These are phyloP conservation scores for Diaporthe helianthi DNA, from an alignment of 2,329 filamentous ascomycete genomes.

Conservation along the genomic window DNA sequence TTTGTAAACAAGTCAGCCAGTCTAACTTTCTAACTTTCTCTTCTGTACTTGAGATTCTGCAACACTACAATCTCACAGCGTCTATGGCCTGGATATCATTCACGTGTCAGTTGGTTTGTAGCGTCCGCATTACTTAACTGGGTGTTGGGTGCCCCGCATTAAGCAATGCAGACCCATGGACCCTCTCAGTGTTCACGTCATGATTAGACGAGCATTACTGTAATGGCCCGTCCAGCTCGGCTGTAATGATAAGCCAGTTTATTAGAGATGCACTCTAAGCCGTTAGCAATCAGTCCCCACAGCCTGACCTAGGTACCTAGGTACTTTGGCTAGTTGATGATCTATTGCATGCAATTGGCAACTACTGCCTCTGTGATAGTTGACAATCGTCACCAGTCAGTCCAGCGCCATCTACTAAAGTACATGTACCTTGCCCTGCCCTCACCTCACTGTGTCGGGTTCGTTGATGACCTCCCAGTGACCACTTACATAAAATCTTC, in stretches of 20 bases:
- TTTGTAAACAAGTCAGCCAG: background rate
- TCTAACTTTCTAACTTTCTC: background rate
- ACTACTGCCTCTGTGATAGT: background rate
- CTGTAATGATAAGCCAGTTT: no score
- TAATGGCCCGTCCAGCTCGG: background rate
- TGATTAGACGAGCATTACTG: conserved; percentile 34
- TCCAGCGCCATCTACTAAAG: background rate
- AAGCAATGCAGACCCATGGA: background rate
- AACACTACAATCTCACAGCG: background rate
- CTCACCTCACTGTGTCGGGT: background rate
- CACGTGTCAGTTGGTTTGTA: background rate
- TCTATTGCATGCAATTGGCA: background rate
- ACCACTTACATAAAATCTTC: background rate
- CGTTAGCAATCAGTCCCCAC: conserved; percentile 5
- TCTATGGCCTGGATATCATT: background rate
- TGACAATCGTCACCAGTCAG: conserved; percentile 1
- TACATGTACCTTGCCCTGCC: background rate
- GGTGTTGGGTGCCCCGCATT: background rate
- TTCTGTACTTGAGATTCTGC: no score
- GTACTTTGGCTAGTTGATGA: background rate
- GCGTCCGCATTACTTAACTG: conserved; percentile 21
- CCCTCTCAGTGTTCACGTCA: conserved; percentile 19
- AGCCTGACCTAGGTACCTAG: no score
- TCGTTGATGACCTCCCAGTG: background rate
- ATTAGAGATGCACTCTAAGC: conserved; percentile 15